A percentile compares a stretch with the other conserved stretches of the same genome.
These are phyloP conservation scores for Xylaria sp. DNA, from an alignment of 2,329 filamentous ascomycete genomes.

Conservation along the genomic window DNA sequence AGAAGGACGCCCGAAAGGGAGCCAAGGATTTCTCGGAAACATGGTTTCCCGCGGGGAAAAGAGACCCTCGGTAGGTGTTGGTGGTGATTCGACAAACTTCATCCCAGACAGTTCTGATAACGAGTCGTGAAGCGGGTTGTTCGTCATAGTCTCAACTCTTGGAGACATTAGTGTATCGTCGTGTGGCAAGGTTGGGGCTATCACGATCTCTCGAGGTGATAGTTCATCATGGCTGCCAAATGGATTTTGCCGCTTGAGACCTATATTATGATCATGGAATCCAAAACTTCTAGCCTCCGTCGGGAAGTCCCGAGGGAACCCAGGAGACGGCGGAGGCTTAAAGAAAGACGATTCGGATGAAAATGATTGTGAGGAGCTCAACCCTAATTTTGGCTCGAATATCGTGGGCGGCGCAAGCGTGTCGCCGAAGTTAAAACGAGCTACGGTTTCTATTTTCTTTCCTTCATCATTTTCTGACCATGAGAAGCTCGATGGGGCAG, in stretches of 20 bases:
- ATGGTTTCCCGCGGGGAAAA: slow-evolving; percentile 59
- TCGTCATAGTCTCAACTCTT: slow-evolving; percentile 73
- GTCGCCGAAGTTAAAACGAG: slow-evolving; percentile 48
- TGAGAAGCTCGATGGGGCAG: slow-evolving; percentile 67
- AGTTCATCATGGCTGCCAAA: slow-evolving; percentile 28
- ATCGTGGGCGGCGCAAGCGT: slow-evolving; percentile 46
- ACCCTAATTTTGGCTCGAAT: slow-evolving; percentile 36
- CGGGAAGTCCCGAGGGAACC: slow-evolving; percentile 50
- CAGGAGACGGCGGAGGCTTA: slow-evolving; percentile 45
- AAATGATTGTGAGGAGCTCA: slow-evolving; percentile 24
- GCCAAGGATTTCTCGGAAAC: slow-evolving; percentile 61
- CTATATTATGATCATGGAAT: slow-evolving; percentile 47
- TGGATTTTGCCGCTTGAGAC: slow-evolving; percentile 34
- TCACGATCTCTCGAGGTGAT: slow-evolving; percentile 43
- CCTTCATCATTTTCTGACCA: slow-evolving; percentile 60
- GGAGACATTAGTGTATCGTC: slow-evolving; percentile 71
- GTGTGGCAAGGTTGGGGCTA: slow-evolving; percentile 46
- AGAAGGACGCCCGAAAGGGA: slow-evolving; percentile 56
- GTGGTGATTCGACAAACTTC: slow-evolving; percentile 58
- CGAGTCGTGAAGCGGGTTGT: slow-evolving; percentile 64
- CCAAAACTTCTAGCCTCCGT: slow-evolving; percentile 48
- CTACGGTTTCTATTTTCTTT: slow-evolving; percentile 46
- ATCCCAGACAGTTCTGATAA: slow-evolving; percentile 52
- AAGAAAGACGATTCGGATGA: slow-evolving; percentile 40
- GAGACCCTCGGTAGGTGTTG: slow-evolving; percentile 57